These are phyloP conservation scores for Cercophora samala DNA, from an alignment of 495 filamentous ascomycete genomes.

Conservation along the genomic window DNA sequence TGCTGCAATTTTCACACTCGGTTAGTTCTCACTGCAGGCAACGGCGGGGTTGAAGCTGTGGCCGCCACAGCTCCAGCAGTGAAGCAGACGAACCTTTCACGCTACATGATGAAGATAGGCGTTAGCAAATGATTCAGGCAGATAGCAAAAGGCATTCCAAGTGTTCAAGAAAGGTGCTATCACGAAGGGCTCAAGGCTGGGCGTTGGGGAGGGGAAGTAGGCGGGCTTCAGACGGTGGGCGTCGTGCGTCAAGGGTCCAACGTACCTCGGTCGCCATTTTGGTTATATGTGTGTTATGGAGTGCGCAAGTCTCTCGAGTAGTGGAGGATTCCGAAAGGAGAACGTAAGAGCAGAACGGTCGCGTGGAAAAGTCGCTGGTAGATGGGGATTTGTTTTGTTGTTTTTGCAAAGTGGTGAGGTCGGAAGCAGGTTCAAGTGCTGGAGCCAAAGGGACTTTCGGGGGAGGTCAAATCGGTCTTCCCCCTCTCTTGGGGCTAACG, in stretches of 20 bases:
- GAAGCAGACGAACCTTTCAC: constrained; percentile 69
- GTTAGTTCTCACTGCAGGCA: constrained; percentile 25
- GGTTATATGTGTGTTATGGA: constrained; percentile 19
- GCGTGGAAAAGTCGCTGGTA: constrained; percentile 17
- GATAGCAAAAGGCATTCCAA: background rate
- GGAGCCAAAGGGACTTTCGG: constrained; percentile 30
- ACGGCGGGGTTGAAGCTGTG: constrained; percentile 9
- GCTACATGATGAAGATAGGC: constrained; percentile 47
- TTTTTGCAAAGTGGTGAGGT: constrained; percentile 32
- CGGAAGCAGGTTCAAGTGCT: constrained; percentile 26
- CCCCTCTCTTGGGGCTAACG: constrained; percentile 30
- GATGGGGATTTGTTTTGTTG: constrained; percentile 30
- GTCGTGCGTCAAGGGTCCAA: constrained; percentile 30
- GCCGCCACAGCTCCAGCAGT: background rate
- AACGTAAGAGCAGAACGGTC: constrained; percentile 11
- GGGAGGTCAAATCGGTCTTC: constrained; percentile 21
- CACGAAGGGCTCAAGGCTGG: constrained; percentile 27
- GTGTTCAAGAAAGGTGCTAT: constrained; percentile 21
- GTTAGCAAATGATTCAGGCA: constrained; percentile 39
- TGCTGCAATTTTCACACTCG: constrained; percentile 58
- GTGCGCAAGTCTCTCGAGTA: constrained; percentile 23
- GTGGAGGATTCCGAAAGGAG: constrained; percentile 24
- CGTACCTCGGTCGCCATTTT: constrained; percentile 69
- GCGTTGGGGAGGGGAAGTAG: constrained; percentile 22
- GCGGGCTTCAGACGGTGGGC: constrained; percentile 23